Evolutionary conservation across 2,329 filamentous ascomycete genomes (phyloP), one percentile per base, ranked within the genome.

Genomic region (Chrysoporthe austroafricana): DNA sequence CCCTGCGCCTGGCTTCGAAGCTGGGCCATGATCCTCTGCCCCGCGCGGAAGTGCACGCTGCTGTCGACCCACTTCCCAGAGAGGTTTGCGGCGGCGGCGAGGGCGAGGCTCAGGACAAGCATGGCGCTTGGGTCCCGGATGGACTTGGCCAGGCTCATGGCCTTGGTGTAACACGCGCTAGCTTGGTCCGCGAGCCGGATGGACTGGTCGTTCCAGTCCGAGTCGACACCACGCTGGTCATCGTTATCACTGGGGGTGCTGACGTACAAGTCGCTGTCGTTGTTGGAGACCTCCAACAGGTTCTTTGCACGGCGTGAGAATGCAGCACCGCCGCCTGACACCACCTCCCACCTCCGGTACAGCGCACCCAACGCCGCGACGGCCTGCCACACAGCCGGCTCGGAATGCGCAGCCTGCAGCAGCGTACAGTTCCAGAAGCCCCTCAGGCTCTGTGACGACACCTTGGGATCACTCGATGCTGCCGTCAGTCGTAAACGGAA

Each of bases 311-410:
- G 18, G 4, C 42, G 42, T 3, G 57, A 44, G 8, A 26, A 39
- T 4, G 32, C 14, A 57, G 14, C 7, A 4, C 62, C 18, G 43
- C 26, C 13, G 36, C 43, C 26, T 39, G 59, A 62, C 6, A 62
- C 56, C 18, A 63, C 36, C 56, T 73, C 70, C 72, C 65, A 73
- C 1, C 72, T 70, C 21, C 75, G 75, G 50, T 79, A 77, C 57
- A 80, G 70, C 3, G 77, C 77, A 0, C 78, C 78, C 3, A 80
- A 57, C 0, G 77, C 77, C 6, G 78, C 74, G 0, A 75, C 75
- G 2, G 76, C 77, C 44, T 76, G 75, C 78, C 77, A 79, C 0
- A 77, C 73, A 4, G 78, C 76, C 9, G 76, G 76, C 63, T 79
- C 77, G 58, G 64, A 68, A 64, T 79, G 76, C 0, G 78, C 76